Percentiles rank a stretch among this genome's conserved stretches.
phyloP scores from a whole-genome alignment of 805 yeast species.

The Saccharomyces paradoxus region DNA sequence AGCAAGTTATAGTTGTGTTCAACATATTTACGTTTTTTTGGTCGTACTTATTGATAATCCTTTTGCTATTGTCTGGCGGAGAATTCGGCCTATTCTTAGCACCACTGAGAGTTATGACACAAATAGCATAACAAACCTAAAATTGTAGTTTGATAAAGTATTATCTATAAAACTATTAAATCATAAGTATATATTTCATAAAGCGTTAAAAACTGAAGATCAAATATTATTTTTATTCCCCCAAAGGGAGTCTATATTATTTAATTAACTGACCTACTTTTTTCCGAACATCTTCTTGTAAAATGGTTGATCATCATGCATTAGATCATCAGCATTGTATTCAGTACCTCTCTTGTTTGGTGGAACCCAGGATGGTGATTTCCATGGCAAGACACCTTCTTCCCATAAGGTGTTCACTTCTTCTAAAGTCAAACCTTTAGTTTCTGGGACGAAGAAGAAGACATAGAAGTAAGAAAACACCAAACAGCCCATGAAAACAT shows the following conservation, averaged over 20 bases:
- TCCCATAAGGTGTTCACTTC: slow-evolving; percentile 60
- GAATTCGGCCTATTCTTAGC: too few relatives aligned
- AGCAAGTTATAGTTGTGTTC: neutral
- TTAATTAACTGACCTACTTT: slow-evolving; percentile 2
- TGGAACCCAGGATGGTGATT: slow-evolving; percentile 44
- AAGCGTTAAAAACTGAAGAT: neutral
- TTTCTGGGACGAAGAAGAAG: slow-evolving; percentile 61
- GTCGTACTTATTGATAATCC: neutral
- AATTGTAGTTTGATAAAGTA: neutral
- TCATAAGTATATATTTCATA: neutral
- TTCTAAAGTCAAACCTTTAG: slow-evolving; percentile 70
- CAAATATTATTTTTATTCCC: neutral
- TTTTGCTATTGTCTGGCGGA: neutral
- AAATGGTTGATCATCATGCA: slow-evolving; percentile 22
- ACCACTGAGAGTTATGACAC: neutral
- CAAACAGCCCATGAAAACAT: slow-evolving; percentile 48
- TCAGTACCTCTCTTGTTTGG: slow-evolving; percentile 29
- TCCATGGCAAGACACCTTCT: slow-evolving; percentile 34
- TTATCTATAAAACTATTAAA: neutral
- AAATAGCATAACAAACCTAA: neutral
- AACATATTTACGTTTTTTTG: neutral
- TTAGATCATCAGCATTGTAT: slow-evolving; percentile 20
- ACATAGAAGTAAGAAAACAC: slow-evolving; percentile 50
- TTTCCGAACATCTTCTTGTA: slow-evolving; percentile 13
- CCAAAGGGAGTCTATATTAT: neutral